Percentiles rank a stretch among this genome's conserved stretches.
Evolutionary conservation across 2,329 filamentous ascomycete genomes (phyloP).

Genomic region (Didymella pomorum): DNA sequence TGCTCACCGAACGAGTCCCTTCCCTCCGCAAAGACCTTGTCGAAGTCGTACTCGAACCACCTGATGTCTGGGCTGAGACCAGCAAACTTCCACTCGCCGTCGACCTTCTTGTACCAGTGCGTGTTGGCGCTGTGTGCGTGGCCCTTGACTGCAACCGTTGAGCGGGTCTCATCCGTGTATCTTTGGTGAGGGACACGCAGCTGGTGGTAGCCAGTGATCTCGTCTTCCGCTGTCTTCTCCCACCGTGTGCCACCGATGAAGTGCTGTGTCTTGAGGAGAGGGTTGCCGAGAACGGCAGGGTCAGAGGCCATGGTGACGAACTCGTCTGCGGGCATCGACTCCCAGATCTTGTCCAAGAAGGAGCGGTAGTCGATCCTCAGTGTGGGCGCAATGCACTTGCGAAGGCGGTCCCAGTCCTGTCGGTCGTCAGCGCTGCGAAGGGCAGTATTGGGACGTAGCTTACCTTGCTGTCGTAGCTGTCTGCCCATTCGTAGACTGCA

Average conservation of each 20-base stretch:
- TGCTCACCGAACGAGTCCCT: constrained; percentile 57
- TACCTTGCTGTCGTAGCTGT: constrained; percentile 70
- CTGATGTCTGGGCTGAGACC: constrained; percentile 62
- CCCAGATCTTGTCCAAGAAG: constrained; percentile 64
- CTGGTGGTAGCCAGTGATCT: constrained; percentile 64
- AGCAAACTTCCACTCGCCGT: constrained; percentile 67
- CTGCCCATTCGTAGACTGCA: constrained; percentile 68
- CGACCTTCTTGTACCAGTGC: constrained; percentile 65
- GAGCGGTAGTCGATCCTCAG: constrained; percentile 73
- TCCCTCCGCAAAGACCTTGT: constrained; percentile 62
- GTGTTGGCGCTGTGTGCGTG: constrained; percentile 64
- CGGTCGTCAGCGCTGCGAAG: neutral
- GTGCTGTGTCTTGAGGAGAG: constrained; percentile 64
- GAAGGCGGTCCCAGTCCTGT: constrained; percentile 66
- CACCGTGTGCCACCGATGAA: constrained; percentile 63
- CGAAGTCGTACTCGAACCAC: constrained; percentile 65
- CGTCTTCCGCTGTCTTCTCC: constrained; percentile 58
- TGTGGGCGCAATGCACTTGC: constrained; percentile 69
- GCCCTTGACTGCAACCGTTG: constrained; percentile 62
- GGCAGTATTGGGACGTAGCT: neutral
- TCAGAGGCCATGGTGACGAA: constrained; percentile 63
- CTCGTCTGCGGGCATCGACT: constrained; percentile 63
- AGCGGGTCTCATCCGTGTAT: constrained; percentile 59
- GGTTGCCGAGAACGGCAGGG: constrained; percentile 62
- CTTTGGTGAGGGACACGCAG: constrained; percentile 66